These are phyloP conservation scores for Pseudocercospora crystallina DNA, from an alignment of 2,329 filamentous ascomycete genomes.

Conservation along the genomic window DNA sequence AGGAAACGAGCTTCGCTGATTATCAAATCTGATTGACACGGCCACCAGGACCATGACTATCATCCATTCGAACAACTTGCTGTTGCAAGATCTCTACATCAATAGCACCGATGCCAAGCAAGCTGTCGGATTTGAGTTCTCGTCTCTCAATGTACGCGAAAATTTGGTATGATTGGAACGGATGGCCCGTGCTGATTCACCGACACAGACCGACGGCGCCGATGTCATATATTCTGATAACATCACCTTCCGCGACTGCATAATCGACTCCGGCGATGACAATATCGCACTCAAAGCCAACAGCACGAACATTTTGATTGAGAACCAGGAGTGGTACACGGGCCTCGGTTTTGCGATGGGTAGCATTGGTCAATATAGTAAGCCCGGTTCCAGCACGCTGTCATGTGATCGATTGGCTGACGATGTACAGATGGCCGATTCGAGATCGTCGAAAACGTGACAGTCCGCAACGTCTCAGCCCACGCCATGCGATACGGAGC, in stretches of 20 bases:
- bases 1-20: background rate
- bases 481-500: constrained; percentile 20
- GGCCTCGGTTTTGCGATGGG: constrained; percentile 57
- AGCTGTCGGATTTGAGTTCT: constrained; percentile 19
- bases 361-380: constrained; percentile 59
- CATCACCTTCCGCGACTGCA: constrained; percentile 53
- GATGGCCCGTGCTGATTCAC: no score
- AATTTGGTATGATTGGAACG: no score
- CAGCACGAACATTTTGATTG: constrained; percentile 53
- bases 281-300: constrained; percentile 56
- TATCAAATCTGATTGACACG: background rate
- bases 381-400: no score
- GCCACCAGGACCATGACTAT: constrained; percentile 46
- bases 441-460: constrained; percentile 53
- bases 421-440: constrained; percentile 43
- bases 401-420: no score
- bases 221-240: constrained; percentile 55
- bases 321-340: constrained; percentile 50
- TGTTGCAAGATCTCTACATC: constrained; percentile 53
- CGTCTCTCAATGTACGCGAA: constrained; percentile 29
- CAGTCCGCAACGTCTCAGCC: constrained; percentile 44
- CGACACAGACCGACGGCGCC: constrained; percentile 46
- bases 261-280: constrained; percentile 54
- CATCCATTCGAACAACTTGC: constrained; percentile 48
- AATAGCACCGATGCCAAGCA: constrained; percentile 47